Conservation (phyloP, 169 alveolate species). For the Eimeria acervulina region DNA sequence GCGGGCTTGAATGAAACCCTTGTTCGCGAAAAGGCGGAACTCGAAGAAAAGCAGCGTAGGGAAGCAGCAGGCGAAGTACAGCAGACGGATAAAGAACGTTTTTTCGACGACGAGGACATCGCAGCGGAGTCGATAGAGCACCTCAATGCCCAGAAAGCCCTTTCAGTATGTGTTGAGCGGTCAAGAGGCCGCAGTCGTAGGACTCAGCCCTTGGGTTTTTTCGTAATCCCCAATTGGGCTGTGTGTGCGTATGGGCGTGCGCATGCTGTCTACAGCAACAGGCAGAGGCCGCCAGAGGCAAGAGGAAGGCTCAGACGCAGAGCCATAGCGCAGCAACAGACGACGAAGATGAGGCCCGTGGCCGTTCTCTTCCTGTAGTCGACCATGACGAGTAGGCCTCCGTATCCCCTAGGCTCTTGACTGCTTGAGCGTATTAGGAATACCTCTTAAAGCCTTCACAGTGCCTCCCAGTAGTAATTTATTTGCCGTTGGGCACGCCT, state of each 20-base stretch:
- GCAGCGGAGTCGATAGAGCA: conserved; percentile 74
- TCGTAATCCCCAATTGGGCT: background rate
- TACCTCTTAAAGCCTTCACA: background rate
- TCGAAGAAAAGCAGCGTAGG: conserved; percentile 48
- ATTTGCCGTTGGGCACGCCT: background rate
- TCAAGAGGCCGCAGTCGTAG: background rate
- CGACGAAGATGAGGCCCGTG: conserved; percentile 56
- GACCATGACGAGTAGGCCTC: conserved; percentile 55
- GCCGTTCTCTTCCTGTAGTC: conserved; percentile 59
- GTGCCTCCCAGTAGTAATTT: background rate
- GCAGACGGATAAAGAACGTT: conserved; percentile 39
- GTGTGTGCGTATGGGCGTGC: background rate
- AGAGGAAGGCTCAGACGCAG: conserved; percentile 66
- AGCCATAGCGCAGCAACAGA: conserved; percentile 57
- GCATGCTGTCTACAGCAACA: background rate
- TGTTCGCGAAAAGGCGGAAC: conserved; percentile 58
- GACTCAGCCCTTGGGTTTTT: no score
- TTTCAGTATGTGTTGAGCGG: conserved; percentile 14
- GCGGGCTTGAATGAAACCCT: conserved; percentile 66
- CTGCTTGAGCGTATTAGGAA: background rate
- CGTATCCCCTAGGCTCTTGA: background rate
- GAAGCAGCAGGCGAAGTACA: conserved; percentile 67
- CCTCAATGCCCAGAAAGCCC: conserved; percentile 55
- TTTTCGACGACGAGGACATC: conserved; percentile 72
- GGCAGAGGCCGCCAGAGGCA: conserved; percentile 69